Conservation (phyloP, 148 eudicot species). For the Talinum fruticosum region DNA sequence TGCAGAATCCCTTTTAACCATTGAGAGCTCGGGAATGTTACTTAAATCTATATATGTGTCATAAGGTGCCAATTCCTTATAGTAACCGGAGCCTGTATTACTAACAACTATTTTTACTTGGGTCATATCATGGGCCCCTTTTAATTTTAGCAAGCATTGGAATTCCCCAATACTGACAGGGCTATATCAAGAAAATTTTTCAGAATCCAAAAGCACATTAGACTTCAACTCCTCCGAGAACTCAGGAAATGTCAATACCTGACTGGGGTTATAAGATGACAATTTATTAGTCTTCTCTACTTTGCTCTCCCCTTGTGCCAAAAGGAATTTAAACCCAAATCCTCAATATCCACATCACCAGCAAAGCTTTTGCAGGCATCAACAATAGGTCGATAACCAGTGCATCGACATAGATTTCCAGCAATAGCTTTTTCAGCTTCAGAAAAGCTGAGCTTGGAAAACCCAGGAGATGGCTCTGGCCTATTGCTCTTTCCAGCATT, state of each 20-base stretch:
- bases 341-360: constrained; percentile 83
- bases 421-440: constrained; percentile 81
- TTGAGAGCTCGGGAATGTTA: constrained; percentile 65
- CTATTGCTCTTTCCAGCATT: constrained; percentile 58
- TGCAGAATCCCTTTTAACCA: constrained; percentile 37
- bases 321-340: constrained; percentile 75
- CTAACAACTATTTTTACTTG: constrained; percentile 61
- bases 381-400: constrained; percentile 90
- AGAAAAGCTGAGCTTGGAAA: constrained; percentile 64
- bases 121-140: constrained; percentile 24
- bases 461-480: constrained; percentile 46
- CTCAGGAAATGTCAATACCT: constrained; percentile 51
- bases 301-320: constrained; percentile 60
- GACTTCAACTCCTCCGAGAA: constrained; percentile 48
- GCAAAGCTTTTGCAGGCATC: constrained; percentile 98
- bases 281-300: constrained; percentile 49
- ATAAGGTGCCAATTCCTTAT: constrained; percentile 56
- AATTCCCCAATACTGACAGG: constrained; percentile 69
- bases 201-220: constrained; percentile 36
- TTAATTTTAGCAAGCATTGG: constrained; percentile 34
- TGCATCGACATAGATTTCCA: constrained; percentile 92
- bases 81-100: constrained; percentile 82
- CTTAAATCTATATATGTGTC: constrained; percentile 68
- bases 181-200: constrained; percentile 57
- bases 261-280: constrained; percentile 51